These are phyloP conservation scores for Penicillium italicum DNA, from an alignment of 2,329 filamentous ascomycete species.

Conservation along the genomic window DNA sequence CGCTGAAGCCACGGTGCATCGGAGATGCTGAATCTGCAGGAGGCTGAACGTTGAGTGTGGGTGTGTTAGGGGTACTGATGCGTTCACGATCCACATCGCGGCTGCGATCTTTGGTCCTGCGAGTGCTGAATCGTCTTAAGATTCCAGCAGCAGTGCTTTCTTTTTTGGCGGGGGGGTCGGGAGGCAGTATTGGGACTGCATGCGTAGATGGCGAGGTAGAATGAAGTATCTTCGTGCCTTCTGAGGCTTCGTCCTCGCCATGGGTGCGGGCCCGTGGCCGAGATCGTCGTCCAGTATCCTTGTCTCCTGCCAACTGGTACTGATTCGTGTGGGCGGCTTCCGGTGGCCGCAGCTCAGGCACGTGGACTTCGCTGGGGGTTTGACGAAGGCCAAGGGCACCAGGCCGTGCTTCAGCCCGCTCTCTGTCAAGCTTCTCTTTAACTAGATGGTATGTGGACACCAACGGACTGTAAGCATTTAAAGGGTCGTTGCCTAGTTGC, in stretches of 20 bases:
- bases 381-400: constrained; percentile 57
- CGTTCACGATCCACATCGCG: constrained; percentile 44
- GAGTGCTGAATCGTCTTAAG: constrained; percentile 84
- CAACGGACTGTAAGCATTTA: constrained; percentile 89
- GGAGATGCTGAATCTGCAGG: constrained; percentile 63
- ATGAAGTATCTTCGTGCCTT: constrained; percentile 66
- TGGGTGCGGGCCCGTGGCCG: constrained; percentile 86
- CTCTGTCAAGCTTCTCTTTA: constrained; percentile 86
- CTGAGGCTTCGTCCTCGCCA: constrained; percentile 84
- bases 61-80: constrained; percentile 64
- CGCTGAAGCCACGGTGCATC: constrained; percentile 84
- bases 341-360: constrained; percentile 75
- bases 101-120: constrained; percentile 62
- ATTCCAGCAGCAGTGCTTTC: constrained; percentile 83
- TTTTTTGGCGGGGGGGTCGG: constrained; percentile 66
- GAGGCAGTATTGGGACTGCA: constrained; percentile 53
- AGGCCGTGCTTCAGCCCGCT: constrained; percentile 59
- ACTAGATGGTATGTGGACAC: constrained; percentile 95
- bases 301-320: constrained; percentile 88
- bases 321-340: constrained; percentile 87
- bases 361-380: constrained; percentile 56
- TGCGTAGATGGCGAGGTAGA: constrained; percentile 49
- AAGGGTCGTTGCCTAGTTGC: constrained; percentile 75
- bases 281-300: constrained; percentile 75
- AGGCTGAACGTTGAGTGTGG: constrained; percentile 76